Base-by-base conservation (phyloP, 441 rosid species). In the Kokia cookei region DNA sequence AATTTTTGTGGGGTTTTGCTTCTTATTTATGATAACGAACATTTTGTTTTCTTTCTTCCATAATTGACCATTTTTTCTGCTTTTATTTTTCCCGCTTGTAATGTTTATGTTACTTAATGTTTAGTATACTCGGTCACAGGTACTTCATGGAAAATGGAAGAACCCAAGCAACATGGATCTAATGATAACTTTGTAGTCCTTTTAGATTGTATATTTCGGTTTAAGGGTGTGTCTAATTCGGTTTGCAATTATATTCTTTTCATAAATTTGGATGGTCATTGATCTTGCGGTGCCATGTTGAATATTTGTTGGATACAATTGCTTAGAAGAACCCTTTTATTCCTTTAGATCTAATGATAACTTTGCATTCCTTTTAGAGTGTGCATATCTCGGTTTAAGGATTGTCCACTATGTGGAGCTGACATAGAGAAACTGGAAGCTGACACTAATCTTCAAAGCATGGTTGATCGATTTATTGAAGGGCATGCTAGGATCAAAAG, bases 401-500 rank as follows among this genome's bases (percentile, higher is more conserved):
- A 96, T 82, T 96, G 99, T 29, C 99, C 98, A 3, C 73, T 96
- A n/a, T 96, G 99, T 43, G 99, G 99, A 71, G 96, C 98, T 86
- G 98, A 96, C 76, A 90, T 96, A 13, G 98, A 91, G 83, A 86
- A 86, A 84, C 77, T 82, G 62, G 96, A 92, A 82, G 78, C 90
- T 64, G 98, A 96, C 75, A 73, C 75, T 9, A 79, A 84, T 77
- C 96, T 94, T 67, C 99, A 96, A 85, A 82, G 80, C 75, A 75
- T 78, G 67, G 99, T 96, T 63, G 98, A 96, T 79, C 90, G 83
- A 29, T 96, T 96, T 79, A 91, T 96, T 12, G 93, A 96, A 65
- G 99, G 99, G 17, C 98, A 93, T 85, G 99, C 96, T 76, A 81
- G 99, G 82, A 96, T 96, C 81, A 96, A 91, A 83, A 88, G 99